phyloP scores from a whole-genome alignment of 2,329 filamentous ascomycete species.

The Bipolaris cookei region DNA sequence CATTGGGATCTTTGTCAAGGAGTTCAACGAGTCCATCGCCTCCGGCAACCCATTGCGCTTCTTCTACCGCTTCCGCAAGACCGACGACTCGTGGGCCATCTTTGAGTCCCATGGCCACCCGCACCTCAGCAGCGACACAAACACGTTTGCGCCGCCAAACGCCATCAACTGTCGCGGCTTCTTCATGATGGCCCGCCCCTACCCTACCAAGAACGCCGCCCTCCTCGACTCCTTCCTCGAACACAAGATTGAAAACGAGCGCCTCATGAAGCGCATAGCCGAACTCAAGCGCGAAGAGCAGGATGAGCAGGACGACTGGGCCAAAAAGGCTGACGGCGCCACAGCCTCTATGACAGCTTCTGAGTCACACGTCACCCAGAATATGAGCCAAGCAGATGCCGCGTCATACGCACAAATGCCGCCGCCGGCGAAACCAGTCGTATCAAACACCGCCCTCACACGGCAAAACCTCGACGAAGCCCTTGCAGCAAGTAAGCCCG shows the following conservation, averaged over 20 bases:
- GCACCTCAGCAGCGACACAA: slow-evolving; percentile 76
- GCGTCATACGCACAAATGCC: slow-evolving; percentile 64
- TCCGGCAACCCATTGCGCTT: slow-evolving; percentile 79
- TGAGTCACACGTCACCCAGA: slow-evolving; percentile 49
- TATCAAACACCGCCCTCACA: slow-evolving; percentile 73
- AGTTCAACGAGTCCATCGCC: slow-evolving; percentile 88
- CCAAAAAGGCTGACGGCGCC: slow-evolving; percentile 60
- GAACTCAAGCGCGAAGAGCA: slow-evolving; percentile 86
- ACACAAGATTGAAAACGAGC: slow-evolving; percentile 95
- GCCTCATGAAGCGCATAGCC: slow-evolving; percentile 80
- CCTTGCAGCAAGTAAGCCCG: slow-evolving; percentile 67
- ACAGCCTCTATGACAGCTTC: slow-evolving; percentile 51
- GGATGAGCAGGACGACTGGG: slow-evolving; percentile 74
- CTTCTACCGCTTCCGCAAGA: slow-evolving; percentile 82
- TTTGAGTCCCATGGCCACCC: slow-evolving; percentile 94
- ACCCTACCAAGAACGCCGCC: slow-evolving; percentile 84
- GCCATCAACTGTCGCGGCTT: slow-evolving; percentile 77
- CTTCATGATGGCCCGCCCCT: slow-evolving; percentile 90
- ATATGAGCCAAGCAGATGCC: slow-evolving; percentile 44
- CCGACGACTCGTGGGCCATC: slow-evolving; percentile 75
- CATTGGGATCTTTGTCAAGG: slow-evolving; percentile 78
- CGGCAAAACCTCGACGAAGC: slow-evolving; percentile 80
- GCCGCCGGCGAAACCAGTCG: slow-evolving; percentile 67
- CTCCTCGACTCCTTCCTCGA: slow-evolving; percentile 92
- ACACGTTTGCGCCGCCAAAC: slow-evolving; percentile 67